These are phyloP conservation scores for Talaromyces sp. DNA, from an alignment of 2,329 filamentous ascomycete genomes.

Conservation along the genomic window DNA sequence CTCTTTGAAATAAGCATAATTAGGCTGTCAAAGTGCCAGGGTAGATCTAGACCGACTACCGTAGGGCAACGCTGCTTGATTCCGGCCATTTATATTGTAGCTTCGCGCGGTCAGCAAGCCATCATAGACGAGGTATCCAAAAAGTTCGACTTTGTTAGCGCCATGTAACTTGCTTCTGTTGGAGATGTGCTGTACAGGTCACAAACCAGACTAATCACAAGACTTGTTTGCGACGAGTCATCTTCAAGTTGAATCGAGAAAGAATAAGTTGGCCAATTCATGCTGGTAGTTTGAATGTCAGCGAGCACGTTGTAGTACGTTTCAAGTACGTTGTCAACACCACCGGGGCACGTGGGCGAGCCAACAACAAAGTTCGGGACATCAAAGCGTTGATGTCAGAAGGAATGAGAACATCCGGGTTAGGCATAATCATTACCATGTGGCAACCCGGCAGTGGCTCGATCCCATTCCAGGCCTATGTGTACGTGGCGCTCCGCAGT, in stretches of 20 bases:
- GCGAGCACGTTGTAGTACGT: neutral
- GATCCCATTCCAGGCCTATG: neutral
- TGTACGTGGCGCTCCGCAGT: neutral
- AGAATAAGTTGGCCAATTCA: neutral
- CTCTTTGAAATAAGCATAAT: neutral
- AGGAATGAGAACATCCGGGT: slow-evolving; percentile 11
- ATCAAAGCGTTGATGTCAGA: neutral
- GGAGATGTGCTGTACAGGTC: neutral
- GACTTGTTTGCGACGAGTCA: neutral
- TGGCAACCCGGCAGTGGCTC: slow-evolving; percentile 1
- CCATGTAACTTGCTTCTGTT: neutral
- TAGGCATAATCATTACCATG: slow-evolving; percentile 16
- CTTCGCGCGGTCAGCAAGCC: neutral
- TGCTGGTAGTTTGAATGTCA: neutral
- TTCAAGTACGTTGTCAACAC: neutral
- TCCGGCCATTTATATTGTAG: neutral
- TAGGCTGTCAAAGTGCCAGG: neutral
- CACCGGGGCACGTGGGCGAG: neutral
- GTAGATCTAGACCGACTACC: neutral
- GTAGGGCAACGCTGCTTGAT: neutral
- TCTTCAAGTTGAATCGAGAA: neutral
- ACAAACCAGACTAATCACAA: neutral
- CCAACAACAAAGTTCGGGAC: neutral
- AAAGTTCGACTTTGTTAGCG: no score
- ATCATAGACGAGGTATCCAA: no score